A percentile compares a stretch with the other conserved stretches of the same genome.
These are phyloP conservation scores for Chlorella sorokiniana DNA, from an alignment of 139 green algal genomes.

Conservation along the genomic window DNA sequence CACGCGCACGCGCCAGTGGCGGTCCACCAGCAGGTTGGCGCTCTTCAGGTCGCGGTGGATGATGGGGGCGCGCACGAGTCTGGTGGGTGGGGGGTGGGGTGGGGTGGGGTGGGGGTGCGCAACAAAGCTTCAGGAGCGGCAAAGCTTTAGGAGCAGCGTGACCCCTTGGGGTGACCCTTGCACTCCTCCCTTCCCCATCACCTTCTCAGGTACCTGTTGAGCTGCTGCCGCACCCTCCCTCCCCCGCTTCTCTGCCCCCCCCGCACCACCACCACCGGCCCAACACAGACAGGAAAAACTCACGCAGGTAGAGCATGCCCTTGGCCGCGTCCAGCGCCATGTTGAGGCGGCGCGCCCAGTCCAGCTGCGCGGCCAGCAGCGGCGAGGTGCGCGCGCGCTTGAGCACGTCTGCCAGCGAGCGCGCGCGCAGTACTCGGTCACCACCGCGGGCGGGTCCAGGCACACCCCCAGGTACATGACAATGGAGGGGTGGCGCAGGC, in stretches of 20 bases:
- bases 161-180: too few species aligned
- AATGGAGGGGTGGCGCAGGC: conserved; percentile 62
- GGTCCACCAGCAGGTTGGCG: conserved; percentile 60
- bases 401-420: conserved; percentile 57
- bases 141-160: too few species aligned
- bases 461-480: conserved; percentile 60
- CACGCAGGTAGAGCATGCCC: conserved; percentile 71
- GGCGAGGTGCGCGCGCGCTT: conserved; percentile 40
- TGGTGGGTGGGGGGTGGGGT: neutral
- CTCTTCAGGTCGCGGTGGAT: conserved; percentile 14
- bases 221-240: neutral
- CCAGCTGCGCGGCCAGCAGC: conserved; percentile 42
- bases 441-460: conserved; percentile 35
- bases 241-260: neutral
- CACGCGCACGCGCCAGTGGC: conserved; percentile 59
- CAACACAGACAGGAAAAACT: conserved; percentile 57
- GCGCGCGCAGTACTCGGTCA: conserved; percentile 48
- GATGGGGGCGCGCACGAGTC: neutral
- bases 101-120: neutral
- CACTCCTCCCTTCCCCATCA: neutral
- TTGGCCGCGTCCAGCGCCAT: conserved; percentile 68
- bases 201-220: neutral
- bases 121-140: too few species aligned
- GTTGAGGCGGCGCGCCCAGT: conserved; percentile 53
- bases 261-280: conserved; percentile 37